Conservation (phyloP, 1,284 basidiomycete species). For the Pyrrhoderma lamaoense region DNA sequence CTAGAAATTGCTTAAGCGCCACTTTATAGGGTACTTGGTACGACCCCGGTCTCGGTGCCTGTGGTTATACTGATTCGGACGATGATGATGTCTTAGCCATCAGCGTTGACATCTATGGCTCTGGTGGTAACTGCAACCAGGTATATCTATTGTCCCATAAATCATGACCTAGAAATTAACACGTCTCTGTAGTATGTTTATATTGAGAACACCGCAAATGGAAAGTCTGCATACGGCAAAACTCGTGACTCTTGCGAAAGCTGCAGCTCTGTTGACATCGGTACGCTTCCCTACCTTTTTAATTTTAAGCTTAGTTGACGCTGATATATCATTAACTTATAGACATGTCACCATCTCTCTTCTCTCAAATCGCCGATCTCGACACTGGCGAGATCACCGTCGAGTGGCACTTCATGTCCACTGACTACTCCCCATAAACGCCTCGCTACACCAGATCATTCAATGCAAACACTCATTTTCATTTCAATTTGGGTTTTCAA, state of each 20-base stretch:
- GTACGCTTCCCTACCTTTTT: conserved; percentile 22
- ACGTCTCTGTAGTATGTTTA: conserved; percentile 9
- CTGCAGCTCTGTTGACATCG: conserved; percentile 29
- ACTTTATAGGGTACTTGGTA: conserved; percentile 16
- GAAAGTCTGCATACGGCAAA: conserved; percentile 26
- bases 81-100: conserved; percentile 16
- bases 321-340: not conserved
- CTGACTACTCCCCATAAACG: conserved; percentile 11
- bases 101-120: conserved; percentile 10
- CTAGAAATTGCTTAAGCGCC: not conserved
- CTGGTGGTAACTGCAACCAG: conserved; percentile 19
- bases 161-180: not conserved
- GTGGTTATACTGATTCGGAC: conserved; percentile 13
- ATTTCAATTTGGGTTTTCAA: not conserved
- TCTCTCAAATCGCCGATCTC: conserved; percentile 17
- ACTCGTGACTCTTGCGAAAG: conserved; percentile 32
- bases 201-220: conserved; percentile 29
- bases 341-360: conserved; percentile 21
- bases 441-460: not conserved
- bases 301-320: too few species aligned
- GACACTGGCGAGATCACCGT: conserved; percentile 18
- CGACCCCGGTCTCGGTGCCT: conserved; percentile 17
- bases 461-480: not conserved
- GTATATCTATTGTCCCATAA: not conserved
- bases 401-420: conserved; percentile 19